Conservation (phyloP, 1,139 yeast genomes). For the Sugiyamaella grinbergsii region DNA sequence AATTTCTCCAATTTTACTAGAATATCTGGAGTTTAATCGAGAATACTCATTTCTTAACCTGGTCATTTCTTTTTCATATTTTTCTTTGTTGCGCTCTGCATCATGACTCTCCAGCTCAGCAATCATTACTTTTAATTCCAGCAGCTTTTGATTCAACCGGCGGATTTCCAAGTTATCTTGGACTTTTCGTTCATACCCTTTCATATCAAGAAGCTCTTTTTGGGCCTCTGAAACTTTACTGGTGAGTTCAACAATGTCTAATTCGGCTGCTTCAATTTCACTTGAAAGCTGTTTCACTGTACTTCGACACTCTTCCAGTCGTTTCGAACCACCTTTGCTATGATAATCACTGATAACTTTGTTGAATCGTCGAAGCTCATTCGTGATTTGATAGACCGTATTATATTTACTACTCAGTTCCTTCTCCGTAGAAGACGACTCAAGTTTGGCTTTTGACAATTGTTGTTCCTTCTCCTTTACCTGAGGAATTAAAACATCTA, state of each 20-base stretch:
- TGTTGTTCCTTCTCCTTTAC: conserved; percentile 20
- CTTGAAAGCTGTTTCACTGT: conserved; percentile 17
- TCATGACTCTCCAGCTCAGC: conserved; percentile 52
- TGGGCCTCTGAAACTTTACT: conserved; percentile 37
- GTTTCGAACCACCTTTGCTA: conserved; percentile 23
- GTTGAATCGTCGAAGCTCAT: conserved; percentile 8
- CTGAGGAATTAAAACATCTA: conserved; percentile 24
- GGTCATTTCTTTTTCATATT: conserved; percentile 62
- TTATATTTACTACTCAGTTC: conserved; percentile 20
- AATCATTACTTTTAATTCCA: conserved; percentile 45
- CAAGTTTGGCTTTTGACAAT: conserved; percentile 12
- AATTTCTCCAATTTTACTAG: conserved; percentile 82
- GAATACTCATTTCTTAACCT: conserved; percentile 58
- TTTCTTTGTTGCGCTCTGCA: conserved; percentile 65
- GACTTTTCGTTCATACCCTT: conserved; percentile 55
- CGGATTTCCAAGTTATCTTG: conserved; percentile 58
- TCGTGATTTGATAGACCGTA: conserved; percentile 1
- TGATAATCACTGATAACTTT: conserved; percentile 26
- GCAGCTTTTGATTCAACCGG: conserved; percentile 45
- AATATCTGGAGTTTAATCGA: conserved; percentile 63
- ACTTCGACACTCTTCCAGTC: conserved; percentile 26
- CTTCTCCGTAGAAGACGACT: conserved; percentile 12
- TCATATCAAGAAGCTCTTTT: conserved; percentile 51
- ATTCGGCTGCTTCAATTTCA: conserved; percentile 27
- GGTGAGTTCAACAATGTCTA: conserved; percentile 27